phyloP scores from a whole-genome alignment of 345 rosid genomes.

The Eutrema heterophyllum region DNA sequence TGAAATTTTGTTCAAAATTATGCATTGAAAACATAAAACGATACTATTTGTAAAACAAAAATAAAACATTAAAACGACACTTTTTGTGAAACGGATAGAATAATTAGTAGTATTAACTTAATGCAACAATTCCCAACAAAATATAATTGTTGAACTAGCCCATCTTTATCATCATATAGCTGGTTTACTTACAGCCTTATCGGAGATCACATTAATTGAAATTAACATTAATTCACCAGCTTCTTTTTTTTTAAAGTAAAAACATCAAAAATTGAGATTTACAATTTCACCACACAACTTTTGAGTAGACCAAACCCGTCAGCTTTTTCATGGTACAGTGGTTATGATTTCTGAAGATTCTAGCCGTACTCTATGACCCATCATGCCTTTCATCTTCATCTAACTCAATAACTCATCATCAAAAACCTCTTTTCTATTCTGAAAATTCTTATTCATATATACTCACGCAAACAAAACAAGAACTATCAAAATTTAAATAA shows the following conservation, averaged over 20 bases:
- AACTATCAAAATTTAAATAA: background rate
- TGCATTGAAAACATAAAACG: no score
- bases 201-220: background rate
- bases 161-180: background rate
- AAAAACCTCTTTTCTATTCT: background rate
- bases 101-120: no score
- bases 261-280: background rate
- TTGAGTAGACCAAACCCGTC: background rate
- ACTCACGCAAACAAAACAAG: conserved; percentile 11
- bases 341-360: conserved; percentile 33
- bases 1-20: no score
- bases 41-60: no score
- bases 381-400: conserved; percentile 14
- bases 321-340: conserved; percentile 26
- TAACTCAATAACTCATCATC: background rate
- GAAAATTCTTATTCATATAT: background rate
- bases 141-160: no score
- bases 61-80: no score
- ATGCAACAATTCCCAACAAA: background rate
- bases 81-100: no score
- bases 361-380: conserved; percentile 29
- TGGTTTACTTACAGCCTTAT: background rate
- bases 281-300: background rate
- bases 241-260: no score
- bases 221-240: background rate